Evolutionary conservation across 768 basidiomycete genomes (phyloP), one percentile per base, ranked within the genome.

Genomic region (Leccinellum luteum): DNA sequence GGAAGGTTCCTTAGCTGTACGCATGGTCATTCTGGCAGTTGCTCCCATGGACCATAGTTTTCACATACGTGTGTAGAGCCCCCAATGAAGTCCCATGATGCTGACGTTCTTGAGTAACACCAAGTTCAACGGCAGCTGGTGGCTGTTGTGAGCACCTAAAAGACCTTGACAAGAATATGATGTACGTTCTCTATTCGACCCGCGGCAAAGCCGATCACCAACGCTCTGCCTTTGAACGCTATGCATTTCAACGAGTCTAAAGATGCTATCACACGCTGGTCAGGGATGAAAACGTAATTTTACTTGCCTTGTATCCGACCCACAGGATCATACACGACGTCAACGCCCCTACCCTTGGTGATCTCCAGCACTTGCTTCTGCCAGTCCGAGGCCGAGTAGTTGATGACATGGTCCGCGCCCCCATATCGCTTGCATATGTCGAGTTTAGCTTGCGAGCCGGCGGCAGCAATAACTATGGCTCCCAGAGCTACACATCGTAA

Each of bases 391-490:
- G 78, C 82, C 47, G 78, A 84, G 69, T 99, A 99, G 69, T 98
- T 82, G 10, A 99, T 76, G 5, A 77, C 80, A 64, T 86, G 79
- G 69, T 99, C 94, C 1, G 94, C 97, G 8, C 90, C 90, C 12
- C 92, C 94, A 52, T 82, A 76, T 23, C 77, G 77, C 62, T 83
- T 86, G 50, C 87, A 89, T 35, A 98, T 79, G 27, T 90, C 85
- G 7, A 96, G 78, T 72, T 99, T 99, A 43, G 79, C 75, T 30
- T 78, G 77, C 15, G 91, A 90, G 27, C 92, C 85, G 21, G 92
- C 93, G 0, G 94, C 95, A 1, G 94, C 97, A 63, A 99, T 98
- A 21, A 99, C 97, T 65, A 84, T 92, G 38, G 92, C 95, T 25
- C 94, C 96, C 48, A 97, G 79, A 8, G 82, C 94, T 94, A 57